phyloP scores from a whole-genome alignment of 805 yeast genomes.

The Wickerhamiella vanderwaltii region DNA sequence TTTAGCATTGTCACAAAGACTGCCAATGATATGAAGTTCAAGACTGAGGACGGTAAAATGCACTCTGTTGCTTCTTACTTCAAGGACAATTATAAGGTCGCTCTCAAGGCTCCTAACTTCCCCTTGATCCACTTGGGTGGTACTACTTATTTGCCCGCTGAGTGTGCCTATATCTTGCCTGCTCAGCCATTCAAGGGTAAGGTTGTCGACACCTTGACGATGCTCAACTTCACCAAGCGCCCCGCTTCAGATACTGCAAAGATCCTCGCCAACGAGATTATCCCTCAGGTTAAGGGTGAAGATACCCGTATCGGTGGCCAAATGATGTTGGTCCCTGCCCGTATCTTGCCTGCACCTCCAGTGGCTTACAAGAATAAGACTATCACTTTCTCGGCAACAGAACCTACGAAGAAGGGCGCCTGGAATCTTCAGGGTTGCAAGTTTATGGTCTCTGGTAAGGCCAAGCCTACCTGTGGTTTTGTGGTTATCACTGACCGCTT shows the following conservation, averaged over 20 bases:
- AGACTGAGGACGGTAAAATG: conserved; percentile 8
- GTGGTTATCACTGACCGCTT: conserved; percentile 10
- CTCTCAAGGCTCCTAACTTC: conserved; percentile 10
- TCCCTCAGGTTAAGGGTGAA: conserved; percentile 59
- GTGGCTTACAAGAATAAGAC: conserved; percentile 11
- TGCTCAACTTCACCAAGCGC: conserved; percentile 12
- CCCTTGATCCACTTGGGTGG: conserved; percentile 10
- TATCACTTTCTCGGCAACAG: conserved; percentile 8
- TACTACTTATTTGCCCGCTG: conserved; percentile 11
- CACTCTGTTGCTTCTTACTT: conserved; percentile 1
- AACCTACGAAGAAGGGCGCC: conserved; percentile 12
- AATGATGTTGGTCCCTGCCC: conserved; percentile 10
- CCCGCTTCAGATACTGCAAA: conserved; percentile 11
- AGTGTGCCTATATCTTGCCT: conserved; percentile 10
- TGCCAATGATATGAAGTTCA: conserved; percentile 1
- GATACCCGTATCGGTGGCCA: conserved; percentile 81
- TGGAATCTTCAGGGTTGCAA: conserved; percentile 12
- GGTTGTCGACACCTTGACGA: conserved; percentile 9
- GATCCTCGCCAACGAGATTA: conserved; percentile 9
- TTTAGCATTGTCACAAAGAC: conserved; percentile 8
- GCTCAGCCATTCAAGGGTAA: conserved; percentile 8
- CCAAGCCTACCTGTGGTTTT: conserved; percentile 8
- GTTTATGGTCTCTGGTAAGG: conserved; percentile 9
- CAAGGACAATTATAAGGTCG: neutral
- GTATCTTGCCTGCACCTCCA: conserved; percentile 11